phyloP scores from a whole-genome alignment of 306 rosid genomes.

The Vachellia collinsii region DNA sequence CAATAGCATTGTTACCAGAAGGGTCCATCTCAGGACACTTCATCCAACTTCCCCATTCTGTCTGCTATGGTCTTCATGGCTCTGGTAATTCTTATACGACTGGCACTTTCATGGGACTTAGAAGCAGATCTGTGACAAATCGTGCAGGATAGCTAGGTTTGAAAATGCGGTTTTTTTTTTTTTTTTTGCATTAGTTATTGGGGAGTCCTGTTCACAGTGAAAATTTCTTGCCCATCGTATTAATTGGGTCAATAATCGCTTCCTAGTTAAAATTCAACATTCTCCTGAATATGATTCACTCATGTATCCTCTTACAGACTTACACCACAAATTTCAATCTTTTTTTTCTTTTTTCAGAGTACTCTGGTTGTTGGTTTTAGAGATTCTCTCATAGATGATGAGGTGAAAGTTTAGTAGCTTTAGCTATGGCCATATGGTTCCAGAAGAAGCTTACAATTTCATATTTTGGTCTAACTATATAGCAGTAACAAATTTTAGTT shows the following conservation, averaged over 20 bases:
- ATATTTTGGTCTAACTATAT: neutral
- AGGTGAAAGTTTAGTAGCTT: neutral
- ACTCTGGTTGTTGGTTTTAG: neutral
- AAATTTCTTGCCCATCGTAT: neutral
- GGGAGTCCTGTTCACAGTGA: neutral
- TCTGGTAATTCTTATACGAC: constrained; percentile 49
- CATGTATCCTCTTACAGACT: neutral
- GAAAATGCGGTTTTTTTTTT: neutral
- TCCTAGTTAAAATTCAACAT: neutral
- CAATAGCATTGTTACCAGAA: constrained; percentile 77
- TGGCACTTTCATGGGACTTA: neutral
- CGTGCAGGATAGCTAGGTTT: neutral
- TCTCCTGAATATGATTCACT: neutral
- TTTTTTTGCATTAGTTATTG: neutral
- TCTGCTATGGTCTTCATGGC: constrained; percentile 89
- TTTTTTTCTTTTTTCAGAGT: neutral
- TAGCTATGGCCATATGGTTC: neutral
- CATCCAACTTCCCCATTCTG: constrained; percentile 67
- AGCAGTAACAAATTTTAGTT: constrained; percentile 7
- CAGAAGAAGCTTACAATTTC: neutral
- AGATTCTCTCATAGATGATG: neutral
- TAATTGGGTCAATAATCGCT: constrained; percentile 13
- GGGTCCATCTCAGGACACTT: constrained; percentile 94
- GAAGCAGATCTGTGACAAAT: neutral
- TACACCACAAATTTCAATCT: neutral